Evolutionary conservation across 2,329 filamentous ascomycete species (phyloP), one percentile per base, ranked within the genome.

Genomic region (Botrytis tulipae): DNA sequence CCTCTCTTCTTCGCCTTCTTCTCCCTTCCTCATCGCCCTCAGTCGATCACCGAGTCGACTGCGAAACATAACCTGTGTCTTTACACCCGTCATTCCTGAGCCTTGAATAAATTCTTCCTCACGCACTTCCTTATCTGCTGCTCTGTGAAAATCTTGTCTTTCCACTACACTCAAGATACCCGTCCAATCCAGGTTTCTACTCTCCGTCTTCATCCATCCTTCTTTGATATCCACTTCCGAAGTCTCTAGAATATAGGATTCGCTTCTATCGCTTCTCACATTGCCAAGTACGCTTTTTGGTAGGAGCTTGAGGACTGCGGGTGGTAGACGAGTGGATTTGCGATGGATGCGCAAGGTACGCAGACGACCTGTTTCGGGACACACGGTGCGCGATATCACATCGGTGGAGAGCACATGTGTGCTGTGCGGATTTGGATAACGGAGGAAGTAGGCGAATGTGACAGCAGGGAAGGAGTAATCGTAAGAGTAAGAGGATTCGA

Each of bases 401-500:
- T 96, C 93, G 82, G 92, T 94, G 80, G 92, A 93, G 78, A 94
- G 85, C 71, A 96, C 93, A 84, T 96, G 93, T 76, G 88, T 90
- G 77, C 91, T 91, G 84, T 95, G 95, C 10, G 93, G 93, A 80
- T 95, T 96, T 74, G 92, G 94, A 84, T 96, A 96, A 77, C 93
- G 92, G 68, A 96, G 91, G 84, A 95, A 96, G 87, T 94, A 96
- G 84, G 93, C 93, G 82, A 96, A 91, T 67, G 93, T 94, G 75
- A 96, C 93, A 82, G 93, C 93, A 75, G 92, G 90, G 84, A 95
- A 95, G 67, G 92, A 91, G 83, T 95, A 93, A 77, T 90, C 87
- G 86, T 95, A 94, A 79, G 87, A 89, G 82, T 93, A 91, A 83
- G 88, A 89, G 78, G 89, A 90, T 71, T 81, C 80, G 78, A 80